phyloP scores from a whole-genome alignment of 2,329 filamentous ascomycete genomes.

The Clarireedia paspali region DNA sequence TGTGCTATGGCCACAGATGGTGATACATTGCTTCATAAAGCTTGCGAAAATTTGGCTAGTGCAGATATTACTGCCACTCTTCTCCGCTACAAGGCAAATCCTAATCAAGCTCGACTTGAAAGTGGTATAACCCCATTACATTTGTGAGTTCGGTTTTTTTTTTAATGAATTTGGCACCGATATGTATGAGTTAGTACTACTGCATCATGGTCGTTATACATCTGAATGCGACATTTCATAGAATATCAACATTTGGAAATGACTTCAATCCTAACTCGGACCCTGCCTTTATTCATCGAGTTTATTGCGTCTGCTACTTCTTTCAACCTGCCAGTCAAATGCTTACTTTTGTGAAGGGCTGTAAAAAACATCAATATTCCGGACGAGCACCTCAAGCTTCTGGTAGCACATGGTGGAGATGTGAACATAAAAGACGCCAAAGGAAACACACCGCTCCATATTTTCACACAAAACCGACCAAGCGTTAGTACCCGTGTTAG shows the following conservation, averaged over 20 bases:
- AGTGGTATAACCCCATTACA: not conserved
- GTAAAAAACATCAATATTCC: not conserved
- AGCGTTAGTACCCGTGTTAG: not conserved
- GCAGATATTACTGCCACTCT: not conserved
- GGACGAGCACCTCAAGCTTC: not conserved
- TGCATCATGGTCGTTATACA: not conserved
- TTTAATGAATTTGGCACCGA: not conserved
- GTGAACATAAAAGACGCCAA: conserved; percentile 7
- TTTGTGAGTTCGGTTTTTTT: not conserved
- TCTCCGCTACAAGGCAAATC: not conserved
- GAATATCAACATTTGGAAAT: not conserved
- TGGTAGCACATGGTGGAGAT: conserved; percentile 11
- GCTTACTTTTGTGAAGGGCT: not conserved
- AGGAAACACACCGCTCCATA: conserved; percentile 11
- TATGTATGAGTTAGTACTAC: too few relatives aligned
- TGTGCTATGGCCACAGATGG: not conserved
- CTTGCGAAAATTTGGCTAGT: not conserved
- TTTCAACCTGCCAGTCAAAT: not conserved
- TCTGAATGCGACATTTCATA: not conserved
- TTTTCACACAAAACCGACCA: not conserved
- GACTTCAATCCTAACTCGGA: not conserved
- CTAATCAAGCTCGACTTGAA: not conserved
- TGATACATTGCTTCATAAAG: not conserved
- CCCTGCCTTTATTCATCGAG: too few relatives aligned
- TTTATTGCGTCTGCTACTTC: not conserved